Base-by-base conservation (phyloP, 495 filamentous ascomycete genomes). In the Cryomyces minteri region DNA sequence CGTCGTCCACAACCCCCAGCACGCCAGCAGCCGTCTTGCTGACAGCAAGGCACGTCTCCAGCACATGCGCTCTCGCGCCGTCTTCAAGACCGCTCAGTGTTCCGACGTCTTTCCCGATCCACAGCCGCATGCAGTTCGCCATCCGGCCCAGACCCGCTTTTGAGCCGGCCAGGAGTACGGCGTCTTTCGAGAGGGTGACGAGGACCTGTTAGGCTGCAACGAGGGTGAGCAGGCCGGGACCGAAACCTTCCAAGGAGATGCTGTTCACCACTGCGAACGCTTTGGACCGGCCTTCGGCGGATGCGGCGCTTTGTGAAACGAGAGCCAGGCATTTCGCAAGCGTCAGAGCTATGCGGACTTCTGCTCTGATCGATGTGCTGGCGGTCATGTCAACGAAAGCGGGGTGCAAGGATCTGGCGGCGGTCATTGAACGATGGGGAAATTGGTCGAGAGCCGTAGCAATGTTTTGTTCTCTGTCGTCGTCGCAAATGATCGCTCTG, bases 271-370 rank as follows among this genome's bases (percentile, higher is more conserved):
- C 38, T 32, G 38, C 51, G 34, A 47, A 32, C 12, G 58, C 55
- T 12, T 45, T 39, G 14, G 12, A 43, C 7, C 46, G 51, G 25
- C 43, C 49, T 33, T 52, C 51, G 7, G 39, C 42, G 38, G 51
- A 11, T n/a, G 9, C 32, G 39, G 10, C 41, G 38, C 11, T 50
- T 46, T 1, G 61, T 56, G 4, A 64, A 51, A 29, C 66, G 36
- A 88, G 72, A 8, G 79, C 71, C 9, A 83, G 74, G 41, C 81
- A 80, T 73, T 86, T 88, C 6, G 86, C 84, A 48, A 85, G 85
- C 18, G 78, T 74, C 7, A 93, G 73, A 4, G 85, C 77, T 48
- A 82, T 70, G 11, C 68, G 68, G 25, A 85, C 72, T 51, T 88
- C 84, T 3, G 71, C 67, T 5, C 73, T 67, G 12, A 76, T 49